These are phyloP conservation scores for Pyrenophora tritici-repentis DNA, from an alignment of 2,329 filamentous ascomycete species.

Conservation along the genomic window DNA sequence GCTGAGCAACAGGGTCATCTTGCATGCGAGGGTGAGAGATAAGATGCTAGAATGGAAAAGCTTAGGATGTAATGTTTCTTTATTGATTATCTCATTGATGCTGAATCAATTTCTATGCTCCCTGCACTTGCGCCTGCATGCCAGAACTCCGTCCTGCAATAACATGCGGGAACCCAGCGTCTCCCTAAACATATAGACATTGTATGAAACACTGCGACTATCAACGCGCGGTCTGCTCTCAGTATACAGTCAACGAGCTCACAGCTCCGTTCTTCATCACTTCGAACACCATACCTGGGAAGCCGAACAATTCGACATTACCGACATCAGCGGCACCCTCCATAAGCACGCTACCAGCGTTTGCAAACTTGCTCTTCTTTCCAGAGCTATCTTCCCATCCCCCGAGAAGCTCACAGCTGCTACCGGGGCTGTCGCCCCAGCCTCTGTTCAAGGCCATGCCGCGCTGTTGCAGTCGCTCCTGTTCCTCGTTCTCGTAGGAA, in stretches of 20 bases:
- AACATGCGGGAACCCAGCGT: too few species aligned
- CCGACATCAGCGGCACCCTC: constrained; percentile 59
- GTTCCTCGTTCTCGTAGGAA: constrained; percentile 62
- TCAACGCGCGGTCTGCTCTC: constrained; percentile 27
- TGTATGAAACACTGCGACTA: too few species aligned
- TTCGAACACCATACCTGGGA: constrained; percentile 93
- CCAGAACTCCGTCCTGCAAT: too few species aligned
- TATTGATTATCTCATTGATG: too few species aligned
- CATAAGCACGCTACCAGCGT: constrained; percentile 46
- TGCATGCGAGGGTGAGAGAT: background rate
- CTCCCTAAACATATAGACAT: too few species aligned
- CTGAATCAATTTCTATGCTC: too few species aligned
- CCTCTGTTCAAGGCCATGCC: constrained; percentile 88
- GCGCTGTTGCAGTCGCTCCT: constrained; percentile 59
- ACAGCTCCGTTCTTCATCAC: constrained; percentile 91
- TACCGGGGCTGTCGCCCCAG: constrained; percentile 89
- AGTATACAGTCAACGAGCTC: constrained; percentile 88
- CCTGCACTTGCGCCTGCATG: too few species aligned
- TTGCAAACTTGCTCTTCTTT: constrained; percentile 42
- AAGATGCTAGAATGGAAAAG: background rate
- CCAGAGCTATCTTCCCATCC: constrained; percentile 71
- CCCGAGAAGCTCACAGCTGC: constrained; percentile 70
- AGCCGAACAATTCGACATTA: constrained; percentile 87
- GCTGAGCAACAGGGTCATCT: too few species aligned
- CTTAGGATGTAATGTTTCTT: too few species aligned